These are phyloP conservation scores for Eimeria nieschulzi DNA, from an alignment of 169 alveolate species.

Conservation along the genomic window DNA sequence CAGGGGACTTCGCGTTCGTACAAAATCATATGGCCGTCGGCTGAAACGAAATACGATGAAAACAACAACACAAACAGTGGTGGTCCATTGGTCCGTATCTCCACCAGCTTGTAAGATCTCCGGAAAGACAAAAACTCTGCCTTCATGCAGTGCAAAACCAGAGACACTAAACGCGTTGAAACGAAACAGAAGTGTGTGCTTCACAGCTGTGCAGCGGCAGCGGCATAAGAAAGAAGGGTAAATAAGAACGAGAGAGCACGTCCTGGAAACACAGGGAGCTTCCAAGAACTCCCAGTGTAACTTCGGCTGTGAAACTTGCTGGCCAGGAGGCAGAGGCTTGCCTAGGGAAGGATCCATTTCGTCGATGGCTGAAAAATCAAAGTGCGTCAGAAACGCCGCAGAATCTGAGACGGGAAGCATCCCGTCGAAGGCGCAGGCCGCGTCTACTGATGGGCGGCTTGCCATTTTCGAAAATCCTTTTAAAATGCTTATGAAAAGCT, in stretches of 20 bases:
- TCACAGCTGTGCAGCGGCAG: neutral
- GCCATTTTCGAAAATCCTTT: constrained; percentile 35
- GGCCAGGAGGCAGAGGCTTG: constrained; percentile 37
- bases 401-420: constrained; percentile 63
- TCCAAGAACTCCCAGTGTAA: too few relatives aligned
- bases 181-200: neutral
- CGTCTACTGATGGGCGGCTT: constrained; percentile 36
- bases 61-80: neutral
- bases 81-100: neutral
- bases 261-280: too few relatives aligned
- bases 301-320: too few relatives aligned
- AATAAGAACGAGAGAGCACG: too few relatives aligned
- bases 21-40: constrained; percentile 90
- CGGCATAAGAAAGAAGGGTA: neutral
- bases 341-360: constrained; percentile 94
- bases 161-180: too few relatives aligned
- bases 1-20: constrained; percentile 94
- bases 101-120: too few relatives aligned
- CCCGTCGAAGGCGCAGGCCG: constrained; percentile 68
- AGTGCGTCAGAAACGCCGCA: constrained; percentile 71
- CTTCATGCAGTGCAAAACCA: too few relatives aligned
- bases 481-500: neutral
- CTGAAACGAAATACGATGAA: constrained; percentile 71
- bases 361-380: constrained; percentile 92
- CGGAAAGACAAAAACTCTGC: too few relatives aligned